Evolutionary conservation across 2,329 filamentous ascomycete species (phyloP), one percentile per base, ranked within the genome.

Genomic region (Chaetomiaceae sp.): DNA sequence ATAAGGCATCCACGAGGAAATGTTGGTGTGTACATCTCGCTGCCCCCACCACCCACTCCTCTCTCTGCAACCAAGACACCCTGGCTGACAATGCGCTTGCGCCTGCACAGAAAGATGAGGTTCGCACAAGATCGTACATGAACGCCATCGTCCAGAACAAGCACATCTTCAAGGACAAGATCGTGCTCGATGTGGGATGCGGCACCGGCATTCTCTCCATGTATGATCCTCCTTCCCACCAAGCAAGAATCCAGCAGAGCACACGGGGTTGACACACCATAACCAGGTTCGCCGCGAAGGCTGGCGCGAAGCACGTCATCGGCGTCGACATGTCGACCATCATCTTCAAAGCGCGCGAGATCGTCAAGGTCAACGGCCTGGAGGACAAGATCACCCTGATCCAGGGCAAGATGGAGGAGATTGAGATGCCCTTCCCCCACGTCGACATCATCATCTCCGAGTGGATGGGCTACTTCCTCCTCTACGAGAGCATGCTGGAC

Each of bases 281-380:
- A 1, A 8, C 17, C 38, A 97, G 92, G 92, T 99, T 99, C 70
- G 93, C 93, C 50, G 91, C 89, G 55, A 91, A 87, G 74, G 91
- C 93, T 55, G 93, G 93, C 66, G 93, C 93, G 53, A 97, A 96
- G 76, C 93, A 99, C 71, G 93, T 99, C 61, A 95, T 97, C 61
- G 93, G 93, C 63, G 93, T 99, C 51, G 93, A 99, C 72, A 99
- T 97, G 92, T 99, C 93, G 30, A 96, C 92, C 62, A 99, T 99
- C 72, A 96, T 99, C 73, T 89, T 95, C 74, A 99, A 99, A 79
- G 93, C 93, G 39, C 85, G 84, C 65, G 88, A 97, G 77, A 99
- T 99, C 60, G 93, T 97, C 66, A 83, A 83, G 68, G 81, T 79
- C 61, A 99, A 99, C 70, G 91, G 92, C 62, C 83, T 99, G 79